Evolutionary conservation across 1,284 basidiomycete genomes (phyloP), one percentile per base, ranked within the genome.

Genomic region (Coniophora puteana): DNA sequence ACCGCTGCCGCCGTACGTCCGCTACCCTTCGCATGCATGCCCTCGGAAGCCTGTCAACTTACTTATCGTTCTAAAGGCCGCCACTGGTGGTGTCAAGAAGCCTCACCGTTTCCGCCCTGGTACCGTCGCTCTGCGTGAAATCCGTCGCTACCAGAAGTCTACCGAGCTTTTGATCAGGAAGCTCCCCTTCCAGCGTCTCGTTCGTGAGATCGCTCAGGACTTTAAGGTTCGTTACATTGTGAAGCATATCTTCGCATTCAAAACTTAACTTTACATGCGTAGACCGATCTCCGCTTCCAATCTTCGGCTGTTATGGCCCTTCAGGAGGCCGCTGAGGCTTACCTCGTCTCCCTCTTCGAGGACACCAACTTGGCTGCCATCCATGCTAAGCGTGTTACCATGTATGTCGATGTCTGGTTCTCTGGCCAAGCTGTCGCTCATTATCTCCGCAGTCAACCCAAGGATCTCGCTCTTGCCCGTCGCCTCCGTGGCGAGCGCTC

Each of bases 81-180:
- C 86, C 44, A 87, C 93, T 59, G 93, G 93, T 73, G 93, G 93
- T 84, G 92, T 94, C 62, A 93, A 94, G 90, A 94, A 93, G 76
- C 90, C 91, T 50, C 92, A 95, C 70, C 82, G 93, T 65, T 96
- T 95, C 89, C 84, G 91, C 67, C 93, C 93, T 58, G 93, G 93
- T 78, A 96, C 93, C 57, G 93, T 97, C 74, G 93, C 93, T 57
- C 90, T 97, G 50, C 90, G 93, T 83, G 93, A 97, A 75, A 97
- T 97, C 58, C 79, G 94, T 70, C 80, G 92, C 65, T 97, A 97
- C 82, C 94, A 96, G 69, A 93, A 93, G 79, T 92, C 90, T 57
- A 93, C 93, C 54, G 91, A 94, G 77, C 80, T 94, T 59, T 80
- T 94, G 60, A 94, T 95, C 76, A 80, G 91, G 72, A 94, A 94